Percentiles rank a stretch among this genome's conserved stretches.
Conservation (phyloP, 2,329 filamentous ascomycete genomes). For the Pseudopyrenochaeta lycopersici region DNA sequence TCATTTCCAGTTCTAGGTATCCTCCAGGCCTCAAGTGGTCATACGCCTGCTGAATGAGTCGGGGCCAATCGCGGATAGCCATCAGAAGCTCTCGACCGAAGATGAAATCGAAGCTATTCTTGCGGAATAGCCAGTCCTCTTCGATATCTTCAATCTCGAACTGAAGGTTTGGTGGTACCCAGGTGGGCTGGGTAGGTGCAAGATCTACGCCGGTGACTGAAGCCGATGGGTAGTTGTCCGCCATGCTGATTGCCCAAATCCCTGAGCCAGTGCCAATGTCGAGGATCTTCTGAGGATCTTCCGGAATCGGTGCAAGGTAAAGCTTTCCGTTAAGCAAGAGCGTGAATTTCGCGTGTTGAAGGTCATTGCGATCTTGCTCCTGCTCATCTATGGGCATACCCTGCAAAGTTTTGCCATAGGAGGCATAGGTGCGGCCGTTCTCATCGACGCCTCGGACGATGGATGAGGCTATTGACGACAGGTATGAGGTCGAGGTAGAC, state of each 20-base stretch:
- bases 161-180: conserved; percentile 50
- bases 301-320: conserved; percentile 47
- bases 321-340: conserved; percentile 48
- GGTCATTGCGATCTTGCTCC: conserved; percentile 29
- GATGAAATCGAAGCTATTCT: conserved; percentile 48
- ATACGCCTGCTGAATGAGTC: conserved; percentile 36
- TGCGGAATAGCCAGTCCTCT: conserved; percentile 43
- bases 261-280: conserved; percentile 50
- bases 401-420: conserved; percentile 12
- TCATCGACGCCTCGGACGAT: conserved; percentile 11
- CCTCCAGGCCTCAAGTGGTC: conserved; percentile 38
- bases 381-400: conserved; percentile 12
- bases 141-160: conserved; percentile 55
- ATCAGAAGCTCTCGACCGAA: conserved; percentile 52
- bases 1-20: conserved; percentile 52
- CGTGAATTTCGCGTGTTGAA: conserved; percentile 48
- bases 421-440: conserved; percentile 10
- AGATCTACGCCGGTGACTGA: conserved; percentile 32
- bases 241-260: conserved; percentile 52
- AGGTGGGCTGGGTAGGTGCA: conserved; percentile 26
- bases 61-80: conserved; percentile 51
- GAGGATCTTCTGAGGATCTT: conserved; percentile 40
- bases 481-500: conserved; percentile 9
- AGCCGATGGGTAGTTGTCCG: conserved; percentile 8
- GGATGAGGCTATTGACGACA: conserved; percentile 8